phyloP scores from a whole-genome alignment of 139 green algal genomes.

The Tetradesmus lagerheimii region DNA sequence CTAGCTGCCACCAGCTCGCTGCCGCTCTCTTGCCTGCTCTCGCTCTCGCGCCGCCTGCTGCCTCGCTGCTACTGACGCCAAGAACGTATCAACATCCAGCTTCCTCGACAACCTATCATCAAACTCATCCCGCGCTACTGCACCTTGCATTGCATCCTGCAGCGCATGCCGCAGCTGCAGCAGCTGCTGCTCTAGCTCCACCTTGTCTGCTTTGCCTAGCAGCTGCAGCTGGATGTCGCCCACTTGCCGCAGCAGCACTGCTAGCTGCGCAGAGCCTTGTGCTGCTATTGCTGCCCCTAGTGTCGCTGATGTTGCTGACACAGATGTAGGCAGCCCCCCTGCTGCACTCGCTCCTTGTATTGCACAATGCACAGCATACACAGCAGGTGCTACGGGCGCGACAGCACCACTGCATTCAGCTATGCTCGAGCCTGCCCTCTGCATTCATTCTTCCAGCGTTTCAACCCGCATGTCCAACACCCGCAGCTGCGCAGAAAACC shows the following conservation, averaged over 20 bases:
- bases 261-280: neutral
- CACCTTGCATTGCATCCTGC: neutral
- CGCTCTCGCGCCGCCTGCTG: neutral
- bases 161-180: neutral
- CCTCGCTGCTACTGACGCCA: neutral
- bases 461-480: slow-evolving; percentile 11
- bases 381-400: neutral
- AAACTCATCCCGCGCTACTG: neutral
- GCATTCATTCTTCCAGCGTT: neutral
- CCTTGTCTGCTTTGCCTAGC: slow-evolving; percentile 10
- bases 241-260: slow-evolving; percentile 17
- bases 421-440: neutral
- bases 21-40: neutral
- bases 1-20: neutral
- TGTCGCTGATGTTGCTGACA: neutral
- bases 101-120: neutral
- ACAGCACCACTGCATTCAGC: neutral
- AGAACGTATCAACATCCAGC: slow-evolving; percentile 16
- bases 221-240: slow-evolving; percentile 4
- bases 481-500: neutral
- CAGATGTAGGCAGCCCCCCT: neutral
- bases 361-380: neutral
- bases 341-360: neutral
- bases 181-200: neutral
- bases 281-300: neutral